Evolutionary conservation across 1,284 basidiomycete genomes (phyloP).

Genomic region (Cryptococcus sp.): DNA sequence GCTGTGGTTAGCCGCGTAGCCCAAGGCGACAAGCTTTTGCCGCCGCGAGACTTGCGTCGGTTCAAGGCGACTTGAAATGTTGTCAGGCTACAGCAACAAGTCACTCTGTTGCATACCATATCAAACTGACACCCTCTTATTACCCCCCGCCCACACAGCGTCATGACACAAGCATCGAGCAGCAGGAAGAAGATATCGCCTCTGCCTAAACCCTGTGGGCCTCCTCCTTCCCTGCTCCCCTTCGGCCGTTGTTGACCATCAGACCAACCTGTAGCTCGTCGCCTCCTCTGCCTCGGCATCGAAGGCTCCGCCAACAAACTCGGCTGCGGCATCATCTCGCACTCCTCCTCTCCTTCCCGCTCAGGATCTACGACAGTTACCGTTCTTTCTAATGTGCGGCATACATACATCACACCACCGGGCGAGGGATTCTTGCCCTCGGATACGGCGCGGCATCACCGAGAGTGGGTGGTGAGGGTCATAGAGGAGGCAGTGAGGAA

Average conservation of each 20-base stretch:
- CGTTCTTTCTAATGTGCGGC: slow-evolving; percentile 80
- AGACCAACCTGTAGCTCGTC: slow-evolving; percentile 21
- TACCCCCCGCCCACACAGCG: background rate
- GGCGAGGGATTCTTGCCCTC: slow-evolving; percentile 95
- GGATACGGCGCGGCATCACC: slow-evolving; percentile 94
- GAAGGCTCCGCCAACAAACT: slow-evolving; percentile 98
- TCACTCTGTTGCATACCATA: background rate
- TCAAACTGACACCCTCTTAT: background rate
- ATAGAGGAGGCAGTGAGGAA: slow-evolving; percentile 74
- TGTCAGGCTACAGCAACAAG: background rate
- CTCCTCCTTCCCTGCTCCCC: background rate
- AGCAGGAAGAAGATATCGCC: slow-evolving; percentile 38
- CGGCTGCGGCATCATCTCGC: slow-evolving; percentile 90
- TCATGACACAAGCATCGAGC: slow-evolving; percentile 24
- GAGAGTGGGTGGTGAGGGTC: slow-evolving; percentile 83
- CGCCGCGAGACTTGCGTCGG: background rate
- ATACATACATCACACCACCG: slow-evolving; percentile 97
- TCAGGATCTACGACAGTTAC: slow-evolving; percentile 49
- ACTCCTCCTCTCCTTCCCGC: slow-evolving; percentile 52
- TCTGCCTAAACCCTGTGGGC: slow-evolving; percentile 33
- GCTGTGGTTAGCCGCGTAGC: background rate
- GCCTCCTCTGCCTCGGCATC: slow-evolving; percentile 63
- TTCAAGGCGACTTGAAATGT: background rate
- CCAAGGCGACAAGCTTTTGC: background rate
- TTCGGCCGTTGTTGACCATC: background rate